These are phyloP conservation scores for Raffaelea albimanens DNA, from an alignment of 2,329 filamentous ascomycete species.

Conservation along the genomic window DNA sequence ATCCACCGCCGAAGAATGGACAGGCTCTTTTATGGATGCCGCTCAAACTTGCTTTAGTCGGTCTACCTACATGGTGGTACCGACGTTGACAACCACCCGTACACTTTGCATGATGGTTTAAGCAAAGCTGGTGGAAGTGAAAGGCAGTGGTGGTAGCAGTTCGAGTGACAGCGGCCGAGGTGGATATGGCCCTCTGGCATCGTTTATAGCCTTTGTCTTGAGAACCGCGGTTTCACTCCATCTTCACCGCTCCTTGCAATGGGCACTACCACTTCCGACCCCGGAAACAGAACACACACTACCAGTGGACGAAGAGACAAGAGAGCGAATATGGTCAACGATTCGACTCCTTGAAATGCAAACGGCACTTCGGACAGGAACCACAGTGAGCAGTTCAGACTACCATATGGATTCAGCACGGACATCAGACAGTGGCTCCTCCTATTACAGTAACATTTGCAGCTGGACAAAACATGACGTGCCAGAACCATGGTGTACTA, in stretches of 20 bases:
- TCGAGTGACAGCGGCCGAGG: conserved; percentile 8
- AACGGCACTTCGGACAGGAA: conserved; percentile 1
- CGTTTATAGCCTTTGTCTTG: not conserved
- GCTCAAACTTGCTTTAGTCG: conserved; percentile 16
- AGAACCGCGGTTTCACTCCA: not conserved
- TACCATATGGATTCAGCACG: not conserved
- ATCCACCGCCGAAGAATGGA: conserved; percentile 11
- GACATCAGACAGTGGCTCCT: conserved; percentile 3
- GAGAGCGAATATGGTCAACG: conserved; percentile 15
- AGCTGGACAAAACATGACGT: no score
- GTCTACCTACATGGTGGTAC: conserved; percentile 13
- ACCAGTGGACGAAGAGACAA: no score
- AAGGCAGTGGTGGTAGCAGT: conserved; percentile 14
- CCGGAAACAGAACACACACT: no score
- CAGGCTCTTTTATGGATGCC: conserved; percentile 13
- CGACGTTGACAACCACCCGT: conserved; percentile 15
- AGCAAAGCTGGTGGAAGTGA: conserved; percentile 15
- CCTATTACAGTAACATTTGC: no score
- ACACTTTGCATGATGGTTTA: conserved; percentile 17
- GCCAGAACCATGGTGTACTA: no score
- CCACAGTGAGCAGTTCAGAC: no score
- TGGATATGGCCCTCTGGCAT: conserved; percentile 4
- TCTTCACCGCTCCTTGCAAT: not conserved
- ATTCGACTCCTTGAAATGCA: conserved; percentile 18
- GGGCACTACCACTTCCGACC: no score